Percentiles rank a stretch among this genome's conserved stretches.
Evolutionary conservation across 2,329 filamentous ascomycete species (phyloP).

Genomic region (Xylariaceae sp.): DNA sequence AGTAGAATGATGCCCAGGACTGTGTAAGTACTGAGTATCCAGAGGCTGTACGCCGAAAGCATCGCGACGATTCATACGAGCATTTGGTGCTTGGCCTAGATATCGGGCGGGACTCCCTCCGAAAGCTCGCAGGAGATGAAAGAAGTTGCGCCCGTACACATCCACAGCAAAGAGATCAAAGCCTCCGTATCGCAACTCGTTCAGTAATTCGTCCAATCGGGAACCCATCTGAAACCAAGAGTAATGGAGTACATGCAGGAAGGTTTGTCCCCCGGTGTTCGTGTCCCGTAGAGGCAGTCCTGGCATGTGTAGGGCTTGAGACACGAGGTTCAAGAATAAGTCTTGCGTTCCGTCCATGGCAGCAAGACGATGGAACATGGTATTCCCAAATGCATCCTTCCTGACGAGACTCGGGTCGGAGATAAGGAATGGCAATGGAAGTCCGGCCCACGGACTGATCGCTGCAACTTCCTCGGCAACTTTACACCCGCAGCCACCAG

Average conservation of each 20-base stretch:
- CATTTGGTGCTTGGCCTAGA: constrained; percentile 28
- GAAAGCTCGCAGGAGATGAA: constrained; percentile 32
- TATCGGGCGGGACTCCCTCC: constrained; percentile 19
- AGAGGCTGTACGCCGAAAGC: constrained; percentile 39
- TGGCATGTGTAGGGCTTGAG: constrained; percentile 12
- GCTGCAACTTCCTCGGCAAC: constrained; percentile 16
- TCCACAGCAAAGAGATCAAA: constrained; percentile 29
- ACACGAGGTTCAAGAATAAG: constrained; percentile 22
- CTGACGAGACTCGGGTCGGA: constrained; percentile 32
- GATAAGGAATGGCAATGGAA: constrained; percentile 27
- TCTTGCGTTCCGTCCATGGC: constrained; percentile 15
- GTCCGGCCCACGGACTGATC: constrained; percentile 17
- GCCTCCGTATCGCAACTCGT: constrained; percentile 14
- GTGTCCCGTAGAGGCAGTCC: constrained; percentile 28
- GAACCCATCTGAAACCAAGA: constrained; percentile 28
- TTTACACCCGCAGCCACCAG: constrained; percentile 34
- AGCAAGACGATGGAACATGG: constrained; percentile 41
- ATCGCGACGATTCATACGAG: constrained; percentile 39
- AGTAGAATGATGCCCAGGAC: neutral
- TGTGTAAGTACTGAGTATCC: constrained; percentile 12
- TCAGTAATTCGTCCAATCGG: constrained; percentile 23
- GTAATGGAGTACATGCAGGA: constrained; percentile 31
- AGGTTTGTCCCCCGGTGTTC: constrained; percentile 30
- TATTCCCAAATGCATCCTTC: constrained; percentile 49
- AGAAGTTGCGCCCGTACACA: constrained; percentile 31